Evolutionary conservation across 2,329 filamentous ascomycete genomes (phyloP), one percentile per base, ranked within the genome.

Genomic region (Paecilomyces sp.): DNA sequence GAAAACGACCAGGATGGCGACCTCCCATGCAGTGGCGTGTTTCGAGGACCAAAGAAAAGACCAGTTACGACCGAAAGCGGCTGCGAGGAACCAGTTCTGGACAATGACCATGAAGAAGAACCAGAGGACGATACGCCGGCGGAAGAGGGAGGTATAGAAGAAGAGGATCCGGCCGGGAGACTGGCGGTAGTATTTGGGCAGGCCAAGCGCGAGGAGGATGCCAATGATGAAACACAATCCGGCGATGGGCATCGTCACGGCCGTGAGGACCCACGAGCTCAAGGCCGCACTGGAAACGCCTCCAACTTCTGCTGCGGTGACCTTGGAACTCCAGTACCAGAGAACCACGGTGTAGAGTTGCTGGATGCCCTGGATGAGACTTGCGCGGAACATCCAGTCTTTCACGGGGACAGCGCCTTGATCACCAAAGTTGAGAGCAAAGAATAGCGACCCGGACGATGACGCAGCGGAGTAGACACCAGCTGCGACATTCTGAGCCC

Each of bases 31-130:
- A 1, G 79, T 76, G 1, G 80, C 79, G 64, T 81, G 76, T 57
- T 79, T 70, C 24, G 79, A 80, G 57, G 72, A 72, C 77, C 82
- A 85, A 24, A 85, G 77, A 71, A 79, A 62, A 61, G 57, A 55
- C 84, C 84, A 86, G 68, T 84, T 85, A 59, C 84, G 80, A 28
- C 84, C 84, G 66, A 85, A 86, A 3, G 80, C 82, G 0, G 83
- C 77, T 6, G 80, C 82, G 30, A 86, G 78, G 75, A 82, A 86
- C 76, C 83, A 84, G 72, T 86, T 86, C 70, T 85, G 83, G 41
- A 86, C 72, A 61, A 85, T 71, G 51, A 85, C 81, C 24, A 80
- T 78, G 63, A 84, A 68, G 70, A 86, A 81, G 75, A 85, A 86
- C 83, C 83, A 86, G 22, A 84, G 74, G 58, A 85, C 79, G 62